Evolutionary conservation across 176 grass and related monocot species (phyloP).

Genomic region (Oryza nivara): DNA sequence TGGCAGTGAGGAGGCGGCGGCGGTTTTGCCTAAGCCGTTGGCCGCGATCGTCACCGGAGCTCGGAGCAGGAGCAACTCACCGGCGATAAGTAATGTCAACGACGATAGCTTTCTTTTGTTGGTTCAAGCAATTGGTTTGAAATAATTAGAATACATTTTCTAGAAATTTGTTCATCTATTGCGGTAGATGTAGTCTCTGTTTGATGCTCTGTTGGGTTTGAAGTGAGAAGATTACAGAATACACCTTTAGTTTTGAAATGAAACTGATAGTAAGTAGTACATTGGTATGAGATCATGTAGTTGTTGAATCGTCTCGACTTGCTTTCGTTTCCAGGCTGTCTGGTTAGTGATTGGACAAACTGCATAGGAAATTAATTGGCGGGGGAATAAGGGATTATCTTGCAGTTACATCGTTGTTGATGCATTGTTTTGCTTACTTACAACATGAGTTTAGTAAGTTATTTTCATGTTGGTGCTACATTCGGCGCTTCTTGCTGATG

Average conservation of each 20-base stretch:
- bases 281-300: not conserved
- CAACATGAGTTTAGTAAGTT: not conserved
- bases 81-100: slow-evolving; percentile 61
- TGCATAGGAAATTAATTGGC: not conserved
- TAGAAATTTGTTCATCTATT: not conserved
- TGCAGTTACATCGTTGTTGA: slow-evolving; percentile 11
- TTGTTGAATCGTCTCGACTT: slow-evolving; percentile 15
- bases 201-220: not conserved
- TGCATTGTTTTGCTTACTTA: slow-evolving; percentile 2
- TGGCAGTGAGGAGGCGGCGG: not conserved
- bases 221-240: not conserved
- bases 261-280: not conserved
- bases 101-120: not conserved
- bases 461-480: not conserved
- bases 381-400: slow-evolving; percentile 2
- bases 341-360: not conserved
- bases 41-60: slow-evolving; percentile 1
- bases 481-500: slow-evolving; percentile 20
- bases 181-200: not conserved
- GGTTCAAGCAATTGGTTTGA: not conserved
- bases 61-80: slow-evolving; percentile 54
- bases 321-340: not conserved
- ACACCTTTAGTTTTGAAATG: not conserved
- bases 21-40: slow-evolving; percentile 31
- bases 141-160: not conserved